Base-by-base conservation (phyloP, 2,329 filamentous ascomycete species). In the Exutisphaerella laricina region DNA sequence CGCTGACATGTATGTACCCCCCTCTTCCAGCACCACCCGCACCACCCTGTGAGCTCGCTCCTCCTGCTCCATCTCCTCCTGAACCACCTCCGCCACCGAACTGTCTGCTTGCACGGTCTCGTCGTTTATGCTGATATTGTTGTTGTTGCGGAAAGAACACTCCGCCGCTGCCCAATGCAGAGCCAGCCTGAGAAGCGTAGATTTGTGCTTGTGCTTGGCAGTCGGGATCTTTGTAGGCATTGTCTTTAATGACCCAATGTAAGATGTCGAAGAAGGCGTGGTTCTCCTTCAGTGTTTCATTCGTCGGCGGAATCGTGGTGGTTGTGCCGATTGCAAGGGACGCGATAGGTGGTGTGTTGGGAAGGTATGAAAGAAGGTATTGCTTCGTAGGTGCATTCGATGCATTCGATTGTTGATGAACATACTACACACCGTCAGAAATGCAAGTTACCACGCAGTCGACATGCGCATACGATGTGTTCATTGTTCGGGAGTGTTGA, bases 1-100 rank as follows among this genome's bases (percentile, higher is more conserved):
- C 79, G 26, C 73, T 79, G n/a, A 82, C 69, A 56, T 82, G 79
- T 29, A 82, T 75, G 65, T 73, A 80, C 1, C 79, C 79, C 14
- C 78, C 78, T 50, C 74, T 65, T 1, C 77, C 77, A 12, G 65
- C 77, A 13, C 75, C 73, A 2, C 77, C 78, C 45, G 68, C 70
- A 38, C 78, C 78, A 13, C 77, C 77, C 53, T 81, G 78, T 12
- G 72, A 69, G 50, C 70, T 78, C 6, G 77, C 75, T 25, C 74
- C 75, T n/a, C 74, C 72, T 5, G 72, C 71, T 13, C 72, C 69
- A 41, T 66, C 71, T 17, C 72, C 70, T 6, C 65, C 64, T 8
- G 68, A 61, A 22, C 67, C 66, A 21, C 66, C 64, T 3, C 63
- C 61, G 14, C 64, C 64, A 17, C 62, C 60, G 28, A 61, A 60